A percentile compares a stretch with the other conserved stretches of the same genome.
Conservation (phyloP, 1,139 yeast genomes). For the Schwanniomyces etchellsii region DNA sequence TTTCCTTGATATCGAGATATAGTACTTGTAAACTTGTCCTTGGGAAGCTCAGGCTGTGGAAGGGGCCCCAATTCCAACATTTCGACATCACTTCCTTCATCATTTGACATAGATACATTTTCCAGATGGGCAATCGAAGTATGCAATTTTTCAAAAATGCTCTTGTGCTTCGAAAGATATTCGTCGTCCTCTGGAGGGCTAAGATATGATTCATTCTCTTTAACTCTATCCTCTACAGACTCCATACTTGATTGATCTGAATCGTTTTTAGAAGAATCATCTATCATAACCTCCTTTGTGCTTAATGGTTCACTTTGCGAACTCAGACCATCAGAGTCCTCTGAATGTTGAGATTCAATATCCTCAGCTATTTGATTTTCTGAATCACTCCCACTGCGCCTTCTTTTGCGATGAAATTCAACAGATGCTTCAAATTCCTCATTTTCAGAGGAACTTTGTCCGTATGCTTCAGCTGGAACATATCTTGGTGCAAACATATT, state of each 20-base stretch:
- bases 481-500: constrained; percentile 60
- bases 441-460: neutral
- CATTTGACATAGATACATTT: constrained; percentile 5
- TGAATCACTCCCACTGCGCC: constrained; percentile 8
- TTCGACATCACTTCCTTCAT: constrained; percentile 19
- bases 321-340: too few relatives aligned
- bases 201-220: too few relatives aligned
- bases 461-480: constrained; percentile 36
- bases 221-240: too few relatives aligned
- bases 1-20: constrained; percentile 34
- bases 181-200: too few relatives aligned
- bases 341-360: too few relatives aligned
- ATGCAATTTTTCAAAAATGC: constrained; percentile 25
- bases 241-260: too few relatives aligned
- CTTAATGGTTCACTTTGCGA: too few relatives aligned
- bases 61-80: constrained; percentile 63
- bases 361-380: constrained; percentile 10
- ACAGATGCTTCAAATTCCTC: constrained; percentile 1
- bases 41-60: constrained; percentile 73
- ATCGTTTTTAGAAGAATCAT: too few relatives aligned
- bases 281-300: constrained; percentile 8
- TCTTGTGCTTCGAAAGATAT: constrained; percentile 24
- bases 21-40: constrained; percentile 38
- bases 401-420: constrained; percentile 8
- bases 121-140: constrained; percentile 9